Evolutionary conservation across 208 protist species (phyloP), one percentile per base, ranked within the genome.

Genomic region (Leishmania major): DNA sequence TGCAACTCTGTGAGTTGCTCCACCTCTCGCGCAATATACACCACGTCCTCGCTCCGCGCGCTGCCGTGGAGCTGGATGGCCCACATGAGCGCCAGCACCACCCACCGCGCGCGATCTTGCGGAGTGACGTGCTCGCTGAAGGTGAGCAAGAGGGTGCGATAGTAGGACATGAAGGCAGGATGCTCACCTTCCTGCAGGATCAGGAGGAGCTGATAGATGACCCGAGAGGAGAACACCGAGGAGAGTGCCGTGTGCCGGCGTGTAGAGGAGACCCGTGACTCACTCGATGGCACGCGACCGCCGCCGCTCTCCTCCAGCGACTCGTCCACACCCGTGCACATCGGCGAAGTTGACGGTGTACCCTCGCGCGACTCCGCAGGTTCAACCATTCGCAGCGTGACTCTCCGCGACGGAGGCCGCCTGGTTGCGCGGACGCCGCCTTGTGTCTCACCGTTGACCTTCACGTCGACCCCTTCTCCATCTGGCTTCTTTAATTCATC

Each of bases 181-280:
- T 96, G 87, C 79, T 95, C 92, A 51, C 80, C 79, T 79, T 96
- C 94, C 70, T 97, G 92, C 49, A 97, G 81, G 25, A 94, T 76
- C 45, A 92, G 88, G 82, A 97, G 83, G 28, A 92, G 47, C 60
- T 90, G 85, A 77, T 90, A 62, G 35, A 88, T 77, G 76, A 94
- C 93, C 15, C 94, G 87, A n/a, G 86, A 47, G 43, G 94, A 92
- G 40, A 94, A 80, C 37, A 87, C 84, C 43, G 79, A 80, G 17
- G 49, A 75, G 22, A 75, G 51, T 17, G 67, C 19, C 71, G 47
- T 43, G 7, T 71, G 55, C 11, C 25, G 51, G 17, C 31, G 51
- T 35, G 47, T 51, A 45, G 73, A 74, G 45, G 51, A 19, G 45
- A 35, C 40, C 43, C n/a, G 69, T 22, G 22, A 15, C 37, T 53